A percentile compares a stretch with the other conserved stretches of the same genome.
phyloP scores from a whole-genome alignment of 1,284 basidiomycete species.

The Abortiporus biennis region DNA sequence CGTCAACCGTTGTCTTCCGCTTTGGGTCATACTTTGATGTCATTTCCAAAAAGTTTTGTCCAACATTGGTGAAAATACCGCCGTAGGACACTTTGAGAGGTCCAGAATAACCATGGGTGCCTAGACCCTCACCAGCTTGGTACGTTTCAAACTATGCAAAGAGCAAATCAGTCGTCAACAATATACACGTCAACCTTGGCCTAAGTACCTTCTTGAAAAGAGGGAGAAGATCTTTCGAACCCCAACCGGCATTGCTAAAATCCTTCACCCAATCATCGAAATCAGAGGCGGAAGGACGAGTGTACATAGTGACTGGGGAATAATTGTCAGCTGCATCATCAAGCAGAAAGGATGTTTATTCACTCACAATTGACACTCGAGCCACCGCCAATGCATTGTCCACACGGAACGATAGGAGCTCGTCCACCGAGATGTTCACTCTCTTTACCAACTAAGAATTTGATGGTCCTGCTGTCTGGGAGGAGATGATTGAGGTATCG shows the following conservation, averaged over 20 bases:
- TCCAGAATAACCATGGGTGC: slow-evolving; percentile 9
- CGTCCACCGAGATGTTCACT: slow-evolving; percentile 37
- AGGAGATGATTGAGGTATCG: slow-evolving; percentile 22
- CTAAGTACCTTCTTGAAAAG: slow-evolving; percentile 37
- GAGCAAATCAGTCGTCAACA: background rate
- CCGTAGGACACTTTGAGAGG: slow-evolving; percentile 11
- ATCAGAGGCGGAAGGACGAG: slow-evolving; percentile 43
- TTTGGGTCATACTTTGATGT: slow-evolving; percentile 31
- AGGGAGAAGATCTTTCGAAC: slow-evolving; percentile 38
- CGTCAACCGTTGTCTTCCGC: slow-evolving; percentile 5
- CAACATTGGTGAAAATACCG: slow-evolving; percentile 26
- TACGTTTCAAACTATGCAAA: slow-evolving; percentile 8
- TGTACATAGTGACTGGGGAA: slow-evolving; percentile 34
- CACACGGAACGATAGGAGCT: slow-evolving; percentile 31
- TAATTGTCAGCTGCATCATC: background rate
- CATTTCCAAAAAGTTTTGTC: slow-evolving; percentile 34
- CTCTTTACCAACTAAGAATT: slow-evolving; percentile 12
- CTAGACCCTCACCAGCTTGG: slow-evolving; percentile 4
- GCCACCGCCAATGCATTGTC: slow-evolving; percentile 47
- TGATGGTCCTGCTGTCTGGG: slow-evolving; percentile 17
- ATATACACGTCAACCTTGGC: background rate
- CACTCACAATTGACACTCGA: slow-evolving; percentile 51
- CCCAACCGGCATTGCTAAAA: slow-evolving; percentile 44
- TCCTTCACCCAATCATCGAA: slow-evolving; percentile 44
- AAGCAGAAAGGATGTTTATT: background rate